These are phyloP conservation scores for Cephaloascus albidus DNA, from an alignment of 805 yeast species.

Conservation along the genomic window DNA sequence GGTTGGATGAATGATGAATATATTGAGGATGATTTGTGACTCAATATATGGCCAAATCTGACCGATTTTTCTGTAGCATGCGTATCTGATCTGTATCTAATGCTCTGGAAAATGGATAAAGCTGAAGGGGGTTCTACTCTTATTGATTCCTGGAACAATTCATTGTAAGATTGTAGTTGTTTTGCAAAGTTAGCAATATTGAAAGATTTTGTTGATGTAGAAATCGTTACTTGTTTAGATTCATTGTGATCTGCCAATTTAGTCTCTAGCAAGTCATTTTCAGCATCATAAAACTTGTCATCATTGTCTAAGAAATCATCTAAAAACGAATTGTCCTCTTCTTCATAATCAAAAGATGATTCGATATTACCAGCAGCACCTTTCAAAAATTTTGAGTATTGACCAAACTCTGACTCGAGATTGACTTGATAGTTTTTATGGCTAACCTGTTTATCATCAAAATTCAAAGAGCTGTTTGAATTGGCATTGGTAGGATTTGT, in stretches of 20 bases:
- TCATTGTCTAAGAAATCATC: not conserved
- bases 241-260: not conserved
- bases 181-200: not conserved
- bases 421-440: not conserved
- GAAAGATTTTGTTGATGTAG: not conserved
- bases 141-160: not conserved
- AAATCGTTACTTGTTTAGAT: not conserved
- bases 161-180: not conserved
- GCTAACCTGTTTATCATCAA: not conserved
- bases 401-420: not conserved
- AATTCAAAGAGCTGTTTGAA: not conserved
- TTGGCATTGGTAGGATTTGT: not conserved
- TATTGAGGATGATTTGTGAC: not conserved
- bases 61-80: not conserved
- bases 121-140: not conserved
- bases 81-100: not conserved
- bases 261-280: not conserved
- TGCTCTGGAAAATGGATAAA: not conserved
- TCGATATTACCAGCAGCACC: not conserved
- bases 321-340: not conserved
- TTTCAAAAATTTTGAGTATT: not conserved
- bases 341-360: not conserved
- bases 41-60: not conserved
- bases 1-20: not conserved
- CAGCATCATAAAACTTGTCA: not conserved